Conservation (phyloP, 768 basidiomycete genomes). For the Chalciporus piperatus region DNA sequence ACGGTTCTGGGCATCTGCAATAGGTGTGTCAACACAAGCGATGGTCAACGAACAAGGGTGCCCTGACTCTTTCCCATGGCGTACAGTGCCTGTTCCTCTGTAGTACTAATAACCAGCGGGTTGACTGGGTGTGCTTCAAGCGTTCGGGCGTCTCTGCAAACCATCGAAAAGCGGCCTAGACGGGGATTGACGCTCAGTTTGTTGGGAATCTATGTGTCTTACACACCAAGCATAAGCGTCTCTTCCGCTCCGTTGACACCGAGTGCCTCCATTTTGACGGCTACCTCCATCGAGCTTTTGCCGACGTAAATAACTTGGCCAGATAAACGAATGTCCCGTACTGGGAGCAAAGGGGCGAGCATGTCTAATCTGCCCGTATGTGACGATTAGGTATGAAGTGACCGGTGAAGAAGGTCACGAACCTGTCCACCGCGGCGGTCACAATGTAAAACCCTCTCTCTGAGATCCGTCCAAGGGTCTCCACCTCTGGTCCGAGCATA, state of each 20-base stretch:
- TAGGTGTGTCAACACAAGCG: not conserved
- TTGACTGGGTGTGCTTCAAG: slow-evolving; percentile 64
- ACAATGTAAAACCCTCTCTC: slow-evolving; percentile 78
- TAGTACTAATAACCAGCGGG: slow-evolving; percentile 52
- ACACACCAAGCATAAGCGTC: slow-evolving; percentile 57
- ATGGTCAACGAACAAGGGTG: not conserved
- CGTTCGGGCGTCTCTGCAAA: slow-evolving; percentile 69
- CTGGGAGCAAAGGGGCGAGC: slow-evolving; percentile 54
- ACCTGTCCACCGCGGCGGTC: slow-evolving; percentile 81
- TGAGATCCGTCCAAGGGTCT: slow-evolving; percentile 51
- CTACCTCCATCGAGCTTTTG: slow-evolving; percentile 79
- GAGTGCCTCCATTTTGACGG: slow-evolving; percentile 76
- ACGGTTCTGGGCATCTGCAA: slow-evolving; percentile 57
- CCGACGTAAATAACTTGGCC: slow-evolving; percentile 84
- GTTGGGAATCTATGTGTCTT: slow-evolving; percentile 8
- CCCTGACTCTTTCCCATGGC: slow-evolving; percentile 65
- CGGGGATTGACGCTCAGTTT: not conserved
- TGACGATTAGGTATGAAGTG: not conserved
- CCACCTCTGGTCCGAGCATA: slow-evolving; percentile 63
- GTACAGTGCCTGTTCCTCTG: slow-evolving; percentile 62
- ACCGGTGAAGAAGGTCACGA: not conserved
- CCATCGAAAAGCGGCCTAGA: slow-evolving; percentile 89
- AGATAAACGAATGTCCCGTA: slow-evolving; percentile 67
- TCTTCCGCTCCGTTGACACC: slow-evolving; percentile 47
- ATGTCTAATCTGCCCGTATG: slow-evolving; percentile 56